Evolutionary conservation across 106 monocot genomes (phyloP).

Genomic region (Dioscorea dumetorum): DNA sequence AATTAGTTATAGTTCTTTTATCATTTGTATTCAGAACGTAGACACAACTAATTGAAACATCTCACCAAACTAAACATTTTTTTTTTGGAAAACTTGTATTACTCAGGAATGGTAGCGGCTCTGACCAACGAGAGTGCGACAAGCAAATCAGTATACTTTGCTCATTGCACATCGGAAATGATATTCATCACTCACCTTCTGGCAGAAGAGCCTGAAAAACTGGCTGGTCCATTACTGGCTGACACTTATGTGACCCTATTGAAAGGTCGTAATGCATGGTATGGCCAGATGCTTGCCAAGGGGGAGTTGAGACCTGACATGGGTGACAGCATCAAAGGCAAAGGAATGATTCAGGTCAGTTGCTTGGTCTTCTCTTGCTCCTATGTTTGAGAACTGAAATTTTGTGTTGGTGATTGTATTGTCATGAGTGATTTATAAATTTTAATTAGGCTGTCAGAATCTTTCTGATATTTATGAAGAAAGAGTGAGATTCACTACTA

Average conservation of each 20-base stretch:
- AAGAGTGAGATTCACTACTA: no score
- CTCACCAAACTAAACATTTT: no score
- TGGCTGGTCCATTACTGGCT: constrained; percentile 88
- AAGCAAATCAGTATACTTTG: constrained; percentile 93
- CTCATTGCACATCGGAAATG: constrained; percentile 97
- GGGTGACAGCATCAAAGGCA: constrained; percentile 99
- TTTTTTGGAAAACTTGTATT: neutral
- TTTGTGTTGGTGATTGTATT: no score
- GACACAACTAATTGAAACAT: no score
- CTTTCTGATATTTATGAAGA: no score
- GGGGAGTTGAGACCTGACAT: constrained; percentile 75
- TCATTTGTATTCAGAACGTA: no score
- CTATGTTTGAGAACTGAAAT: no score
- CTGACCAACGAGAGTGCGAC: constrained; percentile 97
- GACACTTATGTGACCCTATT: constrained; percentile 92
- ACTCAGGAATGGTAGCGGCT: constrained; percentile 86
- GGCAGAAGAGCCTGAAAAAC: constrained; percentile 88
- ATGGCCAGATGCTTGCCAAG: constrained; percentile 91
- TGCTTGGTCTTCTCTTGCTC: neutral
- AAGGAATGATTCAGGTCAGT: constrained; percentile 95
- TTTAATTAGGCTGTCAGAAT: no score
- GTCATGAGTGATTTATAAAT: no score
- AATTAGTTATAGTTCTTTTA: no score
- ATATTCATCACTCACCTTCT: constrained; percentile 93
- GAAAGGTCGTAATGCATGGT: constrained; percentile 98